Evolutionary conservation across 202 grass and related monocot species (phyloP).

Genomic region (Saccharum hybrid): DNA sequence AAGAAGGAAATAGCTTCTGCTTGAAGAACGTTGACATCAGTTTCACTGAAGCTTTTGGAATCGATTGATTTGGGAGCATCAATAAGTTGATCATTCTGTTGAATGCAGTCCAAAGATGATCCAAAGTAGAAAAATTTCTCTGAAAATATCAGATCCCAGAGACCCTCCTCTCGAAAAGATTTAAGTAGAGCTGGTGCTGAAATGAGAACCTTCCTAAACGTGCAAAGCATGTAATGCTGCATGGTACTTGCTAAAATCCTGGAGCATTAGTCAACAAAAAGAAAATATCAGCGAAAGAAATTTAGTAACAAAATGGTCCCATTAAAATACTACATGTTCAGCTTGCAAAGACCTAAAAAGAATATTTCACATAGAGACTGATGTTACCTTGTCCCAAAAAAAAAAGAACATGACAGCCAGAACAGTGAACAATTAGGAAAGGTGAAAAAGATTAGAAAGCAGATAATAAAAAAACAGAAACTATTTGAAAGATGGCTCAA

Average conservation of each 20-base stretch:
- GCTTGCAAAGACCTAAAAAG: conserved; percentile 15
- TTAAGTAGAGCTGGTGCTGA: conserved; percentile 83
- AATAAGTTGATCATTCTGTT: conserved; percentile 42
- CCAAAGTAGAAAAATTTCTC: conserved; percentile 97
- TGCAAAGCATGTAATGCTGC: conserved; percentile 89
- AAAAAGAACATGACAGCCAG: conserved; percentile 4
- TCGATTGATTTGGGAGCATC: conserved; percentile 43
- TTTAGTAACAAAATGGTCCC: conserved; percentile 29
- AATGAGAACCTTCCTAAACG: conserved; percentile 92
- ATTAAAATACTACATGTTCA: conserved; percentile 15
- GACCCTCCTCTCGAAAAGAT: conserved; percentile 81
- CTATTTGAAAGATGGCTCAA: conserved; percentile 11
- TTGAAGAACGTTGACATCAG: conserved; percentile 72
- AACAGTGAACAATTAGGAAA: conserved; percentile 19
- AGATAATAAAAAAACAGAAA: conserved; percentile 12
- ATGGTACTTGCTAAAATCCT: conserved; percentile 91
- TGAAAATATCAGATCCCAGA: conserved; percentile 96
- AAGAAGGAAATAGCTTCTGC: conserved; percentile 95
- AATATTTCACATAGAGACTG: conserved; percentile 24
- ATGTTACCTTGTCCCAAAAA: conserved; percentile 15
- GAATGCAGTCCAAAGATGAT: conserved; percentile 51
- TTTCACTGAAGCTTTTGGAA: conserved; percentile 47
- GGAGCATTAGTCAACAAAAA: conserved; percentile 32
- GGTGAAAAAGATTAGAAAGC: not conserved
- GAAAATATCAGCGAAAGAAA: conserved; percentile 29